Base-by-base conservation (phyloP, 176 grass and related monocot species). In the Poa pratensis region DNA sequence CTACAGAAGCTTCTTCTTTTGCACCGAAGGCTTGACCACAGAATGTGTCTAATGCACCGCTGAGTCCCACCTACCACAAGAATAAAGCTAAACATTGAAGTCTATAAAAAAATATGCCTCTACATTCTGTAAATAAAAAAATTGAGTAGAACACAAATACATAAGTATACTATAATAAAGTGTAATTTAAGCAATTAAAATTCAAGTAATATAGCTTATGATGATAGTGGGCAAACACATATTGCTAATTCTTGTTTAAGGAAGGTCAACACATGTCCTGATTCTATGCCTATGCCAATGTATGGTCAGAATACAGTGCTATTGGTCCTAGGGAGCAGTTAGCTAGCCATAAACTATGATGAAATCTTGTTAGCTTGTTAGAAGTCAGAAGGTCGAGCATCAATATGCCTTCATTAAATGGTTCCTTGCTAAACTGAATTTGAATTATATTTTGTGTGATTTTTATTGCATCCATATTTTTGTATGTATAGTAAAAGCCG, bases 11-110 rank as follows among this genome's bases (percentile, higher is more conserved):
- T 67, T 88, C 82, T 73, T 90, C 81, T 83, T 88, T 88, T 65
- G 91, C 88, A 4, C 91, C 88, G 24, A 88, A 93, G 40, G 85
- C 85, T 68, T 90, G 91, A 3, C 91, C 91, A 5, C 91, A 93
- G 46, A 90, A 79, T 14, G 91, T 90, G 62, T 93, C 91, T 16
- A 93, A 82, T 52, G 88, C 85, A 73, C 68, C 84, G 42, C 81
- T 85, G 45, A 93, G 84, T 55, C 91, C 91, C 43, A 85, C 57
- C 91, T 93, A 57, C 17, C 57, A 48, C 64, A 77, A 34, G 32
- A 87, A 80, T 10, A 9, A 2, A 42, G 9, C 40, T 51, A 16
- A 32, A 30, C 12, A 19, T 6, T 75, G 46, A 74, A 19, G 46
- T 30, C 9, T 2, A 74, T 9, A 52, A 73, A 70, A 6, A 8